Base-by-base conservation (phyloP, 257 asterid species). In the Forsythia suspensa region DNA sequence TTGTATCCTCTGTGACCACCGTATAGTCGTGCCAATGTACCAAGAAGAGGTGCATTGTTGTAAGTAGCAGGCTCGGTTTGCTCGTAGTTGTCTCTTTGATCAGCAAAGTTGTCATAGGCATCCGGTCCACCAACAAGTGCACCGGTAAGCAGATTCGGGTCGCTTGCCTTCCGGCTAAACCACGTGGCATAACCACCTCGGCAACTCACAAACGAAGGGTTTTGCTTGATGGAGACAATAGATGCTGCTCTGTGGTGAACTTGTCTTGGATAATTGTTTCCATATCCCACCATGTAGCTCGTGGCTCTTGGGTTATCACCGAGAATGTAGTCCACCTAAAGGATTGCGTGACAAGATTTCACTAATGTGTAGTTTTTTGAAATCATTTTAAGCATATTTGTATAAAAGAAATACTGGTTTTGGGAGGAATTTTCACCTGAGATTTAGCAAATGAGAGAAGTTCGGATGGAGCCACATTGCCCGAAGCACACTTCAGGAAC, bases 401-500 rank as follows among this genome's bases (percentile, higher is more conserved):
- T 29, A 29, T 29, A 29, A 29, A 29, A 29, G 34, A 29, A 29
- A 29, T 29, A 57, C 66, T n/a, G 34, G 24, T 57, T 57, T 38
- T 12, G 29, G n/a, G n/a, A 12, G 44, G 3, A 0, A 21, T 2
- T 6, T 44, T 48, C 72, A 92, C 95, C 97, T 93, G 97, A 51
- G 94, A 93, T 81, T 89, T 84, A 6, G 97, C 97, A 13, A 90
- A 84, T 7, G 95, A 80, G 20, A 91, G 89, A 73, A 93, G 88
- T 73, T 87, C 87, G 5, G 87, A 39, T 0, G 97, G 97, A 5
- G 92, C 78, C 21, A 89, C 92, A 69, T 46, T 61, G 84, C 85
- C 89, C 0, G 78, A 77, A 37, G 86, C 51, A 82, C 97, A 93
- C 70, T 75, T 82, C 80, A 93, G 91, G 63, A 84, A 79, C 74